Conservation (phyloP, 2,329 filamentous ascomycete species). For the Coniella vitis region DNA sequence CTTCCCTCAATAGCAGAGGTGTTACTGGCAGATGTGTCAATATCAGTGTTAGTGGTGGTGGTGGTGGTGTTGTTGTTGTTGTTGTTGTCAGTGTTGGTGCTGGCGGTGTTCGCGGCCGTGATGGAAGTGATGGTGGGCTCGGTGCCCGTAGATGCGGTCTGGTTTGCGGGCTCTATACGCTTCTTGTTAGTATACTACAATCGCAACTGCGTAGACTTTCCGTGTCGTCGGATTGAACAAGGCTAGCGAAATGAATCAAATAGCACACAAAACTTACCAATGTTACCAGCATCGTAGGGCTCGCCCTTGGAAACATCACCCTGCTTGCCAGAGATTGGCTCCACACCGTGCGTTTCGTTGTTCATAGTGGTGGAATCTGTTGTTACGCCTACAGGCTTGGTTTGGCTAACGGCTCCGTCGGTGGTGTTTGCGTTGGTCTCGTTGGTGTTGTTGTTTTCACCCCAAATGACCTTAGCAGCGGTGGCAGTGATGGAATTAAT, state of each 20-base stretch:
- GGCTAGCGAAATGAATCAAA: too few species aligned
- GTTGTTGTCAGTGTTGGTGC: too few species aligned
- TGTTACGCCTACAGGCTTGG: constrained; percentile 16
- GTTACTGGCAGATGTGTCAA: not conserved
- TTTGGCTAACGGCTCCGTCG: constrained; percentile 32
- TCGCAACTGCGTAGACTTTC: too few species aligned
- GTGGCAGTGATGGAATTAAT: constrained; percentile 49
- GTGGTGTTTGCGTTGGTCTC: constrained; percentile 20
- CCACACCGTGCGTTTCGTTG: constrained; percentile 35
- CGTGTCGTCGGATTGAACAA: too few species aligned
- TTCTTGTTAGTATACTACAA: too few species aligned
- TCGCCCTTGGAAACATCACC: constrained; percentile 62
- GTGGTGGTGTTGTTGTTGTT: not conserved
- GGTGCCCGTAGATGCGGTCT: too few species aligned
- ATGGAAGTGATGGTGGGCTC: too few species aligned
- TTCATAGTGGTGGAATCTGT: constrained; percentile 35
- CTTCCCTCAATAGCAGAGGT: not conserved
- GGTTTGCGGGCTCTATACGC: too few species aligned
- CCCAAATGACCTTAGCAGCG: constrained; percentile 44
- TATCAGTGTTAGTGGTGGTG: not conserved
- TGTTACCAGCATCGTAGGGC: constrained; percentile 74
- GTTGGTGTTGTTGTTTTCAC: constrained; percentile 28
- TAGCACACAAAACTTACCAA: too few species aligned
- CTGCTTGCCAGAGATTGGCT: constrained; percentile 65
- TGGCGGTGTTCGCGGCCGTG: too few species aligned